Evolutionary conservation across 331 rosid genomes (phyloP).

Genomic region (Arachis monticola): DNA sequence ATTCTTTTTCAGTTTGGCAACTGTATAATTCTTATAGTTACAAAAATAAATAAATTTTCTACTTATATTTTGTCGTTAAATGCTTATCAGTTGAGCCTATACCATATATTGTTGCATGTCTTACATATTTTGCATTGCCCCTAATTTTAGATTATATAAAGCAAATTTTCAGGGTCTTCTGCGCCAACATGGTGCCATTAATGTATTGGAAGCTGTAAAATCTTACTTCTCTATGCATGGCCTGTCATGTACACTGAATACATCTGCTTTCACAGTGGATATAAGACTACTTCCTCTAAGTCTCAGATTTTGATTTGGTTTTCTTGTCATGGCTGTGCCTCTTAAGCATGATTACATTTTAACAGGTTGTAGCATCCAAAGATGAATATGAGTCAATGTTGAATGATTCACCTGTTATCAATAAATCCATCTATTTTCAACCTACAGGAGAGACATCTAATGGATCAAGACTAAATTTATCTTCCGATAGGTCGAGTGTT

Average conservation of each 20-base stretch:
- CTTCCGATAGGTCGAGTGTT: constrained; percentile 51
- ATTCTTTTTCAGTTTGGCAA: constrained; percentile 7
- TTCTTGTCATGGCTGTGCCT: constrained; percentile 25
- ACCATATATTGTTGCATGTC: neutral
- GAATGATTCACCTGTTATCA: constrained; percentile 46
- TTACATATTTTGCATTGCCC: constrained; percentile 21
- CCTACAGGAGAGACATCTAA: constrained; percentile 39
- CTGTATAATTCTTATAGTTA: constrained; percentile 1
- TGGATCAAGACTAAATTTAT: constrained; percentile 42
- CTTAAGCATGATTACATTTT: constrained; percentile 30
- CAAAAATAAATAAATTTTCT: neutral
- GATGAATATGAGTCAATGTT: constrained; percentile 58
- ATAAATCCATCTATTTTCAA: constrained; percentile 39
- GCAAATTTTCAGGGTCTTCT: constrained; percentile 62
- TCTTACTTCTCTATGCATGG: constrained; percentile 55
- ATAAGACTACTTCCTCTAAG: constrained; percentile 50
- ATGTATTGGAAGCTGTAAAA: constrained; percentile 69
- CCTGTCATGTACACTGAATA: constrained; percentile 62
- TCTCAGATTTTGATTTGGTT: constrained; percentile 30
- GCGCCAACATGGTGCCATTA: constrained; percentile 67
- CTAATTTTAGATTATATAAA: constrained; percentile 28
- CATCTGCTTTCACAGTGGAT: constrained; percentile 72
- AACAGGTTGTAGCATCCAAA: constrained; percentile 58
- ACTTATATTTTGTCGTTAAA: neutral
- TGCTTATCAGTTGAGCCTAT: constrained; percentile 16